phyloP scores from a whole-genome alignment of 2,329 filamentous ascomycete genomes.

The Pezicula neosporulosa region DNA sequence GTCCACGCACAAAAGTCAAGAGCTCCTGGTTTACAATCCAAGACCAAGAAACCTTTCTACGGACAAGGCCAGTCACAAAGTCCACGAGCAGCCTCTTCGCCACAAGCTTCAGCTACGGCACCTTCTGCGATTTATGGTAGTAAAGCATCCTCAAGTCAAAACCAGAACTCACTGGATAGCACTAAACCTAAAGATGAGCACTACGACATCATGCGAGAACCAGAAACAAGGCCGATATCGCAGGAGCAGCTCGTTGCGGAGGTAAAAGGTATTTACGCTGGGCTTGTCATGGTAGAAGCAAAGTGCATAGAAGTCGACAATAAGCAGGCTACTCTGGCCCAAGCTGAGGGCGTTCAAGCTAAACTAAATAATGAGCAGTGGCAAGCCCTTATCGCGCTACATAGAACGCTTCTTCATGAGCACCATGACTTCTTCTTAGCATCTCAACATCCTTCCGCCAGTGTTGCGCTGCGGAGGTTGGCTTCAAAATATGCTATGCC shows the following conservation, averaged over 20 bases:
- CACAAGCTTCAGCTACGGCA: neutral
- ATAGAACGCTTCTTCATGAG: slow-evolving; percentile 76
- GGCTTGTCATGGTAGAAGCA: slow-evolving; percentile 79
- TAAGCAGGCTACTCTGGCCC: slow-evolving; percentile 49
- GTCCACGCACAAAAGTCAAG: slow-evolving; percentile 16
- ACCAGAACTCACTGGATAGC: too few relatives aligned
- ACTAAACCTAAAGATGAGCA: neutral
- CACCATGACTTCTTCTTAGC: slow-evolving; percentile 86
- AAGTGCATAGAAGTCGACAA: slow-evolving; percentile 85
- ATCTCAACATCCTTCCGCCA: slow-evolving; percentile 79
- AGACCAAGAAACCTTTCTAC: slow-evolving; percentile 9
- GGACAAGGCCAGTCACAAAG: slow-evolving; percentile 1
- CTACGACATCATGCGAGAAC: slow-evolving; percentile 59
- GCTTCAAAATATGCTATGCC: slow-evolving; percentile 88
- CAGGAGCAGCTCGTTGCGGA: slow-evolving; percentile 26
- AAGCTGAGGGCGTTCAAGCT: slow-evolving; percentile 39
- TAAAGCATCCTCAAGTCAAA: too few relatives aligned
- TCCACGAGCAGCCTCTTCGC: neutral
- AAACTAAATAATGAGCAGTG: slow-evolving; percentile 67
- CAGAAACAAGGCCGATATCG: slow-evolving; percentile 33
- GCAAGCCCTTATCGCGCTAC: slow-evolving; percentile 78
- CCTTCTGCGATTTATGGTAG: too few relatives aligned
- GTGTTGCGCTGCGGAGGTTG: slow-evolving; percentile 60
- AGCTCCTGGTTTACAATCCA: slow-evolving; percentile 12
- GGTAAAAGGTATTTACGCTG: slow-evolving; percentile 63